phyloP scores from a whole-genome alignment of 345 rosid species.

The Brassica nigra region DNA sequence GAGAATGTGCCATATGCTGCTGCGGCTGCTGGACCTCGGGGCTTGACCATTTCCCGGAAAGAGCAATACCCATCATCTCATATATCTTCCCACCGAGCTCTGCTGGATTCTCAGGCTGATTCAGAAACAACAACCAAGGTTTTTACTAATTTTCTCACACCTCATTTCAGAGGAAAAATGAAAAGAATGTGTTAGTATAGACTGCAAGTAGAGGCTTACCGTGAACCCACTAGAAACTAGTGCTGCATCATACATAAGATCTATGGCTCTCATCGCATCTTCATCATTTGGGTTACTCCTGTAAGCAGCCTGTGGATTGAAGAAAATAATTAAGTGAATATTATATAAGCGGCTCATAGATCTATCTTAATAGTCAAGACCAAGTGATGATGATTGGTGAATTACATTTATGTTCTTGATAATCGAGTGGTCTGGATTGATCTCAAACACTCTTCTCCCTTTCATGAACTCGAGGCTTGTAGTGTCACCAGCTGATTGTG shows the following conservation, averaged over 20 bases:
- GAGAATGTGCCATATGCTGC: conserved; percentile 36
- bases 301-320: conserved; percentile 69
- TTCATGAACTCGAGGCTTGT: conserved; percentile 90
- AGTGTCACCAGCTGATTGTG: conserved; percentile 83
- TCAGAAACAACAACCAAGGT: background rate
- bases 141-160: conserved; percentile 2
- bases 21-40: conserved; percentile 37
- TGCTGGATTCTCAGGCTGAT: conserved; percentile 93
- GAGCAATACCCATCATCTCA: conserved; percentile 91
- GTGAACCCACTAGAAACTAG: conserved; percentile 94
- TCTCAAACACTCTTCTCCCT: conserved; percentile 94
- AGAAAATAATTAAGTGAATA: background rate
- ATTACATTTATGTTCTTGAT: conserved; percentile 66
- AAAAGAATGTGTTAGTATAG: background rate
- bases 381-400: conserved; percentile 14
- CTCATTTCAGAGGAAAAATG: background rate
- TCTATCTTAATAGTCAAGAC: background rate
- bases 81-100: conserved; percentile 95
- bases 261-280: conserved; percentile 82
- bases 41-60: conserved; percentile 78
- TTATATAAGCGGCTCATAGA: background rate
- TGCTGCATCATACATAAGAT: conserved; percentile 90
- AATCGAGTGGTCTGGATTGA: conserved; percentile 88
- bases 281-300: conserved; percentile 65
- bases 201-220: conserved; percentile 47